Evolutionary conservation across 805 yeast species (phyloP).

Genomic region (Teunomyces gatunensis): DNA sequence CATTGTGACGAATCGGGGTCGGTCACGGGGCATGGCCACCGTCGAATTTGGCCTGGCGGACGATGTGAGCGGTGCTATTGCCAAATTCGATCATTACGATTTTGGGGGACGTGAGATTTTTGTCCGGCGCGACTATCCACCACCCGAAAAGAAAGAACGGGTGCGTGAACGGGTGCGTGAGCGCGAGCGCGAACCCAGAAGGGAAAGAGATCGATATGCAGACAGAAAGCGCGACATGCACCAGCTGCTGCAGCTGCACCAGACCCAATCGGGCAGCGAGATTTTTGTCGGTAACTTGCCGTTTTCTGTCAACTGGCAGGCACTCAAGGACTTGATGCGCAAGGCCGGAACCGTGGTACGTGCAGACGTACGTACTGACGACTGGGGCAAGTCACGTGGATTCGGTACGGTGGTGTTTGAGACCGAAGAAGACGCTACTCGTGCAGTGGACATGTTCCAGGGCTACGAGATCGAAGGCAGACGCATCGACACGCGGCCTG

Average conservation of each 20-base stretch:
- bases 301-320: slow-evolving; percentile 78
- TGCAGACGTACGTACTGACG: slow-evolving; percentile 71
- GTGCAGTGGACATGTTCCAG: slow-evolving; percentile 67
- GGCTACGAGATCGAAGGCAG: slow-evolving; percentile 77
- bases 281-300: slow-evolving; percentile 83
- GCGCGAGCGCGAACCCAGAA: slow-evolving; percentile 8
- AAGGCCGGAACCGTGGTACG: slow-evolving; percentile 73
- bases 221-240: slow-evolving; percentile 12
- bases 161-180: slow-evolving; percentile 16
- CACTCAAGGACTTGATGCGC: slow-evolving; percentile 79
- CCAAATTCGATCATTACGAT: slow-evolving; percentile 60
- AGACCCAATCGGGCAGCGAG: slow-evolving; percentile 46
- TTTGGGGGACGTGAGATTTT: slow-evolving; percentile 76
- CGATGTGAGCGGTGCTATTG: slow-evolving; percentile 71
- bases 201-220: slow-evolving; percentile 12
- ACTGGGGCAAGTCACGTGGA: slow-evolving; percentile 78
- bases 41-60: slow-evolving; percentile 71
- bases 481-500: slow-evolving; percentile 74
- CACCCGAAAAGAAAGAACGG: slow-evolving; percentile 46
- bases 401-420: slow-evolving; percentile 77
- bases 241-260: slow-evolving; percentile 2
- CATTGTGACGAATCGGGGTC: slow-evolving; percentile 73
- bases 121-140: slow-evolving; percentile 89
- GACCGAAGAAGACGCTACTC: slow-evolving; percentile 62
- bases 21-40: slow-evolving; percentile 87